These are phyloP conservation scores for Biscogniauxia mediterranea DNA, from an alignment of 2,329 filamentous ascomycete species.

Conservation along the genomic window DNA sequence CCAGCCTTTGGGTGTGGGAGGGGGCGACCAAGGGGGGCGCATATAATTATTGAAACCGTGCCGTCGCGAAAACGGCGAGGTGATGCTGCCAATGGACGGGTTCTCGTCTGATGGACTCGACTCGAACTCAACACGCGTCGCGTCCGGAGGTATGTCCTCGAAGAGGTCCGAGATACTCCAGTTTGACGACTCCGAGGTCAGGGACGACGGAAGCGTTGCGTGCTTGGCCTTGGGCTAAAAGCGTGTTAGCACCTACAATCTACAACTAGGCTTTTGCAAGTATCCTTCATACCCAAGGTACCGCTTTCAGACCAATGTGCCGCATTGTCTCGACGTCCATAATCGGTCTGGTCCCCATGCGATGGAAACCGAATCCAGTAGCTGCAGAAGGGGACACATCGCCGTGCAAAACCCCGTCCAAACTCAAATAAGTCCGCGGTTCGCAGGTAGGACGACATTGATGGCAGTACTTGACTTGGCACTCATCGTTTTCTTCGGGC, in stretches of 20 bases:
- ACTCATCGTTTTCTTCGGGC: slow-evolving; percentile 40
- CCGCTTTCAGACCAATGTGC: slow-evolving; percentile 40
- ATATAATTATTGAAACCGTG: slow-evolving; percentile 7
- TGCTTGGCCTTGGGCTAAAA: slow-evolving; percentile 8
- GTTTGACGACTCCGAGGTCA: slow-evolving; percentile 7
- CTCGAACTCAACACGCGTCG: slow-evolving; percentile 7
- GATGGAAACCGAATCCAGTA: slow-evolving; percentile 52
- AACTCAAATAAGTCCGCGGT: slow-evolving; percentile 47
- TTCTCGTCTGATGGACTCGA: slow-evolving; percentile 1
- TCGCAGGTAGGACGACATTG: slow-evolving; percentile 44
- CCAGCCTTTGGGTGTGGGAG: slow-evolving; percentile 19
- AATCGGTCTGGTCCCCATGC: slow-evolving; percentile 42
- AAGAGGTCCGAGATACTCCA: slow-evolving; percentile 7
- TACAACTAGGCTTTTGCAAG: slow-evolving; percentile 2
- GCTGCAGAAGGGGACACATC: slow-evolving; percentile 50
- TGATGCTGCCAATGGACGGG: slow-evolving; percentile 4
- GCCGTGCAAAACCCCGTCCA: slow-evolving; percentile 48
- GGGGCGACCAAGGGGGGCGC: slow-evolving; percentile 24
- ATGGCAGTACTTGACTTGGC: slow-evolving; percentile 50
- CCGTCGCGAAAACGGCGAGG: not conserved
- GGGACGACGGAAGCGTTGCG: slow-evolving; percentile 2
- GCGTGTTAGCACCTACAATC: slow-evolving; percentile 11
- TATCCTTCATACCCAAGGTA: slow-evolving; percentile 35
- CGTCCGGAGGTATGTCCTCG: slow-evolving; percentile 8
- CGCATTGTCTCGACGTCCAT: slow-evolving; percentile 38